Evolutionary conservation across 164 flowering plant species (phyloP).

Genomic region (Macadamia integrifolia): DNA sequence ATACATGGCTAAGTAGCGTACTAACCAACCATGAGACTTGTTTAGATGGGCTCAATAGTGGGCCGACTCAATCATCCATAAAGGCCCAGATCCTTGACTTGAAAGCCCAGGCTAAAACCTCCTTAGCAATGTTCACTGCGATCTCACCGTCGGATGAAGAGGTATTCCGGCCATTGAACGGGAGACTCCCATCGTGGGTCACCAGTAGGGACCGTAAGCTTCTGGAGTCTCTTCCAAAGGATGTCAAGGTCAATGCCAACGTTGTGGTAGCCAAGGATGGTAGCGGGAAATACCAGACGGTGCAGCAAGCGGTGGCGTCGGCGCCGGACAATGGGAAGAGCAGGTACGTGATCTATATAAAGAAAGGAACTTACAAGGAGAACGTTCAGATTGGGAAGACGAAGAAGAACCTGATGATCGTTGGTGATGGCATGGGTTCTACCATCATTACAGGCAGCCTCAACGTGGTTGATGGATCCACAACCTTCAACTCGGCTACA

Average conservation of each 20-base stretch:
- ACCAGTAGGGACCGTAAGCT: constrained; percentile 21
- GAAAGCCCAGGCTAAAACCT: constrained; percentile 25
- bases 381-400: constrained; percentile 25
- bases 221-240: constrained; percentile 6
- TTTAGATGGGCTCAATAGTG: constrained; percentile 29
- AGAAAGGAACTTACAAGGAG: constrained; percentile 28
- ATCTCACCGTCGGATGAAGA: constrained; percentile 3
- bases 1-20: constrained; percentile 45
- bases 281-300: constrained; percentile 22
- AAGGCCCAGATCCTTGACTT: constrained; percentile 21
- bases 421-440: constrained; percentile 29
- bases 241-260: constrained; percentile 10
- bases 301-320: constrained; percentile 22
- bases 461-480: constrained; percentile 29
- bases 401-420: constrained; percentile 31
- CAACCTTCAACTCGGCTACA: constrained; percentile 36
- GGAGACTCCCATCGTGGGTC: constrained; percentile 24
- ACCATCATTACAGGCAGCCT: constrained; percentile 30
- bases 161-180: not conserved
- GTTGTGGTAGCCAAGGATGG: constrained; percentile 36
- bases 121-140: constrained; percentile 33
- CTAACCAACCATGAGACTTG: constrained; percentile 54
- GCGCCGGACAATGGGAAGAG: constrained; percentile 25
- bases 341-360: constrained; percentile 25
- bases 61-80: constrained; percentile 7